A percentile compares a stretch with the other conserved stretches of the same genome.
These are phyloP conservation scores for Xylaria nigripes DNA, from an alignment of 495 filamentous ascomycete species.

Conservation along the genomic window DNA sequence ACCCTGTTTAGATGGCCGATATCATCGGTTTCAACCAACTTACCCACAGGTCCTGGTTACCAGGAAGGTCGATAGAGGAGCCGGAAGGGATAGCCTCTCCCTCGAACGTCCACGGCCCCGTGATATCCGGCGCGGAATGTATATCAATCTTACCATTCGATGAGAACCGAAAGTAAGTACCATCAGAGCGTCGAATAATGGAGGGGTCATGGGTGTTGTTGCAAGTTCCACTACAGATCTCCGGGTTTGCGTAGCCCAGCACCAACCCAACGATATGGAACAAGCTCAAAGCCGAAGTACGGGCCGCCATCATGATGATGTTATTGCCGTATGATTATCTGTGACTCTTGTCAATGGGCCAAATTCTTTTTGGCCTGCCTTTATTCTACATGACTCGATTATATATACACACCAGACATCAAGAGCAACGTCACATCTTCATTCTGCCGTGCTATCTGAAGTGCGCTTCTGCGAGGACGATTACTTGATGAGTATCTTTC, in stretches of 20 bases:
- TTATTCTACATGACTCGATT: constrained; percentile 1
- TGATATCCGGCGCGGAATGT: constrained; percentile 42
- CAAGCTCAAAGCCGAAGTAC: not conserved
- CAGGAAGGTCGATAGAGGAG: constrained; percentile 46
- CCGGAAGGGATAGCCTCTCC: constrained; percentile 51
- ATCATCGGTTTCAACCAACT: constrained; percentile 8
- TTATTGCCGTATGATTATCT: not conserved
- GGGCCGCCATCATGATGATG: not conserved
- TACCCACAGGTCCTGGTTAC: constrained; percentile 55
- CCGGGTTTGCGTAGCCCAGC: constrained; percentile 41
- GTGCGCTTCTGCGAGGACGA: not conserved
- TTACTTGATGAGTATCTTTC: constrained; percentile 3
- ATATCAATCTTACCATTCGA: constrained; percentile 55
- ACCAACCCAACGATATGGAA: constrained; percentile 11
- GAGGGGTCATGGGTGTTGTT: constrained; percentile 56
- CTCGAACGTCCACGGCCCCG: constrained; percentile 56
- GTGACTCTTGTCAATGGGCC: not conserved
- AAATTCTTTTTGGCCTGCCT: not conserved
- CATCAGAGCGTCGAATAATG: constrained; percentile 55
- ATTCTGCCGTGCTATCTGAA: not conserved
- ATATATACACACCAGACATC: not conserved
- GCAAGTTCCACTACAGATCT: constrained; percentile 52
- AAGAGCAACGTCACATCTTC: not conserved
- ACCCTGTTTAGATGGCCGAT: not conserved
- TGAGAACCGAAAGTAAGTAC: constrained; percentile 65